Base-by-base conservation (phyloP, 2,329 filamentous ascomycete genomes). In the Pseudopyrenochaeta lycopersici region DNA sequence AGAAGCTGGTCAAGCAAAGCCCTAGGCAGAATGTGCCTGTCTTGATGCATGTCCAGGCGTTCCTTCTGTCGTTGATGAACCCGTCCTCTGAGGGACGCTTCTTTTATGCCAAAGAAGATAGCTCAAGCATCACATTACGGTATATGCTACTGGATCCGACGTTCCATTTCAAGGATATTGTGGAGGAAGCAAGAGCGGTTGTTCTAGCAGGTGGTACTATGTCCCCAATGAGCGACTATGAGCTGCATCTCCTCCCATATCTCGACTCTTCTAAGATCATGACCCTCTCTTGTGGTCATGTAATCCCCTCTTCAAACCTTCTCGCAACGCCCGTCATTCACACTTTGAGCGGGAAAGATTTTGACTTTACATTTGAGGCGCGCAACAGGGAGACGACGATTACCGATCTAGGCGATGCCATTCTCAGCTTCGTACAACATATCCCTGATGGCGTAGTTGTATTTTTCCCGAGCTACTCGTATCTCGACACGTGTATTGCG, bases 391-490 rank as follows among this genome's bases (percentile, higher is more conserved):
- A 82, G 20, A 79, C 77, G 1, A 92, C 90, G 75, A 87, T 96
- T 46, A 77, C 80, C 36, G 88, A 93, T 50, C 84, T 98, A 0
- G 95, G 93, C 0, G 76, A 85, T 23, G 85, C 90, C 0, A 80
- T 99, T 7, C 72, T 92, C 1, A 88, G 88, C 46, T 81, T 95
- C 4, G 90, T 90, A 64, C 82, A 84, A 6, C 79, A 86, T 4
- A 90, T 97, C 0, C 92, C 92, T 0, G 93, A 97, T 63, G 95
- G 95, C 2, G 85, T 97, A 1, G 92, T 99, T 0, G 88, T 93
- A 0, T 99, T 99, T 80, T 98, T 99, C 65, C 93, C 95, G 1
- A 97, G 92, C 75, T 98, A 99, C 73, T 85, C 90, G 9, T 98
- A 97, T 72, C 84, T 99, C 0, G 88, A 92, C 43, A 85, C 88